phyloP scores from a whole-genome alignment of 305 asterid species.

The Solanum chacoense region DNA sequence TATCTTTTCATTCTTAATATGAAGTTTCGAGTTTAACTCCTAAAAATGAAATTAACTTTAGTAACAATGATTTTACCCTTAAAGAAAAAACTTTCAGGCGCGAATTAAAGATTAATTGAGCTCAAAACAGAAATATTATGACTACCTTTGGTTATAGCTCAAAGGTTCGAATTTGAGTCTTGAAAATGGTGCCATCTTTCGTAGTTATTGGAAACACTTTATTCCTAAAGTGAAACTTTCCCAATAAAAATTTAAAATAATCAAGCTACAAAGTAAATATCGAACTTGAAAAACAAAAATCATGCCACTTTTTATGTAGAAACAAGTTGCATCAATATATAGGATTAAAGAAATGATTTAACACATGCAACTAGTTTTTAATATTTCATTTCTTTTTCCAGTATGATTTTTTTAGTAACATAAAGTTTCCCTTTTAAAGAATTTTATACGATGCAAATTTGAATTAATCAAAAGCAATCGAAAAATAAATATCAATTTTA shows the following conservation, averaged over 20 bases:
- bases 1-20: background rate
- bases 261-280: background rate
- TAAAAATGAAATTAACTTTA: background rate
- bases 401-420: background rate
- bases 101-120: background rate
- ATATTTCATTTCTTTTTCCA: background rate
- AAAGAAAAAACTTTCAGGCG: background rate
- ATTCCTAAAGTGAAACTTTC: accelerated
- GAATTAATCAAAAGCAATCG: background rate
- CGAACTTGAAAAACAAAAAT: background rate
- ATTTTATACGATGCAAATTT: background rate
- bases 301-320: background rate
- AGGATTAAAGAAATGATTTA: background rate
- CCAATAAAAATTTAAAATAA: background rate
- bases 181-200: background rate
- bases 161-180: background rate
- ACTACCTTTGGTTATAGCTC: background rate
- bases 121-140: background rate
- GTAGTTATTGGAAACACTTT: background rate
- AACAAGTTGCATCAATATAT: background rate
- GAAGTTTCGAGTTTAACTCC: background rate
- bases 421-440: background rate
- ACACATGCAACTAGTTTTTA: background rate
- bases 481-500: background rate
- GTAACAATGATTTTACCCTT: background rate